Evolutionary conservation across 805 yeast genomes (phyloP), one percentile per base, ranked within the genome.

Genomic region (Cyberlindnera mycetangii): DNA sequence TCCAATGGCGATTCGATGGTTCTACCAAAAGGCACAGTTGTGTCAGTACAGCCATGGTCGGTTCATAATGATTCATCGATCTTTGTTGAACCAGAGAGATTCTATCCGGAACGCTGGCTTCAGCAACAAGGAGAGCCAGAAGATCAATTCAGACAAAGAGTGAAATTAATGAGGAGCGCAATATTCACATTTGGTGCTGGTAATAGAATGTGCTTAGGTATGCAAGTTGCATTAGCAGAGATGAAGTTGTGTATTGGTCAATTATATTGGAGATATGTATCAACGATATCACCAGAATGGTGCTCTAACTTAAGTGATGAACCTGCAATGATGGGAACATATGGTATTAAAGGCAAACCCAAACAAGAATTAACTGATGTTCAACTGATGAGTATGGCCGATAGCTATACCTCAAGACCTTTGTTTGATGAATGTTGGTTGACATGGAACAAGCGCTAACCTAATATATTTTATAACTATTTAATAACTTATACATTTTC

Each of bases 111-210:
- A 41, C 65, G 89, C 49, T 84, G 90, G 92, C 53, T 81, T 7
- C 59, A 56, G 42, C 59, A 62, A 27, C 58, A 54, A 2, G 53
- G 56, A 28, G 79, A 75, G 53, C 48, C 60, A 2, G 60, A 55
- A 3, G 59, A 55, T 2, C 67, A 62, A 4, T 74, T 58, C 55
- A 55, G 55, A 6, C 50, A 45, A 6, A 56, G 82, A 32, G 54
- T 74, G 27, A 70, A 64, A 42, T 43, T 42, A 8, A 82, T 80
- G 78, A 69, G 71, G 45, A 71, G 67, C 41, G 69, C 70, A 52
- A 75, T 82, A 71, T 74, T 83, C 72, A 80, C 85, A 1, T 84
- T 85, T 66, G 89, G 90, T 1, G 75, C 79, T 32, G 92, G 90
- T 3, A 70, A 80, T 17, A 66, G 89, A 50, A 82, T 83, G 89